Base-by-base conservation (phyloP, 2,329 filamentous ascomycete species). In the Sclerotinia trifoliorum region DNA sequence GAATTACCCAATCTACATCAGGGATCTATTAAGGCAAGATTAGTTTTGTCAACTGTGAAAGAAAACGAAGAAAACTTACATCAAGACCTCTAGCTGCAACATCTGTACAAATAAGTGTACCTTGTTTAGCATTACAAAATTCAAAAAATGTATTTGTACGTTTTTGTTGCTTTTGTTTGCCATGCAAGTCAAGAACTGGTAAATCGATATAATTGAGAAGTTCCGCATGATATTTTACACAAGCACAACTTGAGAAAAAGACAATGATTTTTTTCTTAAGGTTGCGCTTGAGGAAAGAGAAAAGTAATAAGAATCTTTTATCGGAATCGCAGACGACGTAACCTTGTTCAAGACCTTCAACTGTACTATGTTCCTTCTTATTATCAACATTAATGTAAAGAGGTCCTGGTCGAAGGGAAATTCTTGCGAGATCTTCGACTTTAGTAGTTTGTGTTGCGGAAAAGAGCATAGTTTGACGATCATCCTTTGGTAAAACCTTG, bases 91-190 rank as follows among this genome's bases (percentile, higher is more conserved):
- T 86, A 3, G 95, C 95, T 57, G 95, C 95, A 71, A 99, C 95
- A 76, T 99, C 95, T 0, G 95, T 99, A 81, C 94, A 97, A 74
- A 99, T 95, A 66, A 99, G 81, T 0, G 92, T 96, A 32, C 94
- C 95, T 73, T 91, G 87, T 73, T 88, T 89, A 24, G 94, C 90
- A 76, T 94, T 93, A 77, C 88, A 90, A 79, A 99, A 99, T 79
- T 98, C 94, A 79, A 98, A 99, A 79, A 99, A 99, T 0, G 93
- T 97, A 78, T 96, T 96, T 32, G 95, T 99, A n/a, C 95, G 91
- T 80, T 97, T 97, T 80, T 97, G 93, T 80, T 99, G 95, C 81
- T 99, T 99, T 81, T 97, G 93, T 81, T 99, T 97, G 73, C 93
- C 95, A 79, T 96, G 92, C 10, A 96, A 84, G 74, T 92, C 90